Evolutionary conservation across 768 basidiomycete species (phyloP).

Genomic region (Leccinum subgranulosum): DNA sequence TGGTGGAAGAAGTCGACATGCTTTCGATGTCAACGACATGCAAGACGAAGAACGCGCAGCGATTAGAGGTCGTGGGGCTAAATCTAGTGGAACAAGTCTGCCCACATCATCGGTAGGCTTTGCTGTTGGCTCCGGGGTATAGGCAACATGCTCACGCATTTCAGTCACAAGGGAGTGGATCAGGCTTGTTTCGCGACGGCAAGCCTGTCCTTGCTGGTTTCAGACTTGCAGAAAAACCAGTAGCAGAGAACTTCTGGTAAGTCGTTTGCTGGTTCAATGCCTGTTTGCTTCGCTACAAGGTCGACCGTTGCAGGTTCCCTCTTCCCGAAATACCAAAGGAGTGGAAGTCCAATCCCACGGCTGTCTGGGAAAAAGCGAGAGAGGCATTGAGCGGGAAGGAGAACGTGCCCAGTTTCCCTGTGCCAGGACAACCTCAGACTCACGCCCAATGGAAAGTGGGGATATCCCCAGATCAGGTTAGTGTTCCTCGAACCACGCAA

Average conservation of each 20-base stretch:
- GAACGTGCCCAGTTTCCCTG: slow-evolving; percentile 30
- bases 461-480: slow-evolving; percentile 72
- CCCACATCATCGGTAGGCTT: slow-evolving; percentile 13
- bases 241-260: slow-evolving; percentile 69
- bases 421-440: slow-evolving; percentile 26
- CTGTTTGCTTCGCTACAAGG: slow-evolving; percentile 14
- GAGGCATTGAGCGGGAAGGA: slow-evolving; percentile 42
- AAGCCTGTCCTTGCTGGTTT: slow-evolving; percentile 74
- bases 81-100: slow-evolving; percentile 5
- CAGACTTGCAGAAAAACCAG: slow-evolving; percentile 59
- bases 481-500: slow-evolving; percentile 18
- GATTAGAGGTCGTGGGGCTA: slow-evolving; percentile 34
- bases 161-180: slow-evolving; percentile 14
- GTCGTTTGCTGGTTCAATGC: slow-evolving; percentile 19
- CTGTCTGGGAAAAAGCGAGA: slow-evolving; percentile 62
- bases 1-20: slow-evolving; percentile 46
- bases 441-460: slow-evolving; percentile 54
- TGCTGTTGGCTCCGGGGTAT: neutral
- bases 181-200: slow-evolving; percentile 67
- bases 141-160: slow-evolving; percentile 13
- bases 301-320: slow-evolving; percentile 59
- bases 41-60: slow-evolving; percentile 60
- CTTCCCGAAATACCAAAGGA: slow-evolving; percentile 77
- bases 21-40: slow-evolving; percentile 61
- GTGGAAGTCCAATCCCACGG: slow-evolving; percentile 82